These are phyloP conservation scores for Trypanosoma cruzi DNA, from an alignment of 208 protist genomes.

Conservation along the genomic window DNA sequence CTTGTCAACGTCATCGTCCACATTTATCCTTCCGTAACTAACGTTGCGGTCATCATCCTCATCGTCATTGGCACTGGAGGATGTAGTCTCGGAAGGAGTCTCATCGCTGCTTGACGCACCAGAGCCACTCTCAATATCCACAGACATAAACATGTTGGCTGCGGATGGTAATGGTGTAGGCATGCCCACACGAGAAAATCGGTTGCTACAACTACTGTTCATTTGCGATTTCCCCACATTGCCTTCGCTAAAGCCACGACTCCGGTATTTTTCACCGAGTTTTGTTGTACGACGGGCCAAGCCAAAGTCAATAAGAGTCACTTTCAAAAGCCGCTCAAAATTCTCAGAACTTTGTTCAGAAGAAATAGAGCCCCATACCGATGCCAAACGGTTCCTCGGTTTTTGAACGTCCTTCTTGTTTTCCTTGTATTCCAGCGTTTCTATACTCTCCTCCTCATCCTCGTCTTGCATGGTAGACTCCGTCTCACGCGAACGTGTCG, in stretches of 20 bases:
- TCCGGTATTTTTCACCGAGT: constrained; percentile 1
- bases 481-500: constrained; percentile 21
- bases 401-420: constrained; percentile 4
- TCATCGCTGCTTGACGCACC: constrained; percentile 51
- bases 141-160: constrained; percentile 54
- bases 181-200: constrained; percentile 32
- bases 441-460: neutral
- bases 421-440: neutral
- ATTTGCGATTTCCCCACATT: neutral
- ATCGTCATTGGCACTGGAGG: neutral
- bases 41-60: constrained; percentile 31
- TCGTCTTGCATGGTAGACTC: neutral
- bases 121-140: constrained; percentile 36
- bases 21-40: neutral
- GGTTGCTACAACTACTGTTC: constrained; percentile 1
- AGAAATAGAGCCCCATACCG: constrained; percentile 7
- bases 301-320: constrained; percentile 85
- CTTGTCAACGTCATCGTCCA: constrained; percentile 7
- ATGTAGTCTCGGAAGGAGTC: constrained; percentile 42
- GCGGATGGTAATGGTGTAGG: constrained; percentile 65
- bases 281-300: constrained; percentile 51
- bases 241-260: neutral
- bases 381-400: neutral
- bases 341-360: constrained; percentile 5
- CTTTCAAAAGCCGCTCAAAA: constrained; percentile 40